Percentiles rank a stretch among this genome's conserved stretches.
Conservation (phyloP, 352 stramenopile genomes). For the Saprolegnia diclina region DNA sequence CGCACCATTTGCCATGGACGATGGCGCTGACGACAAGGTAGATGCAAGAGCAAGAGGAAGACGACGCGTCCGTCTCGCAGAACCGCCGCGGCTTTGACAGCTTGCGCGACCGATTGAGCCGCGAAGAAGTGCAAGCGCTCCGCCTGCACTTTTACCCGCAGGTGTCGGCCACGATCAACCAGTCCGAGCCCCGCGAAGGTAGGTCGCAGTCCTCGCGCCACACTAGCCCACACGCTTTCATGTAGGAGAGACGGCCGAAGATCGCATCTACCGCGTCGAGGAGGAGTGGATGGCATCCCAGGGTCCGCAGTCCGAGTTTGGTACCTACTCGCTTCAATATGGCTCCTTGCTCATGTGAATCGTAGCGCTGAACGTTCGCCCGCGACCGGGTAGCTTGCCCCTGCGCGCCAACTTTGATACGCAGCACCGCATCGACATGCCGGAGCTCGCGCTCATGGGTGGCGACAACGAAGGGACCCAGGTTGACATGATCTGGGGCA, state of each 20-base stretch:
- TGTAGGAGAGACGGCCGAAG: slow-evolving; percentile 74
- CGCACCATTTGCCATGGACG: not conserved
- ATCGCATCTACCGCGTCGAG: slow-evolving; percentile 84
- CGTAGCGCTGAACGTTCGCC: slow-evolving; percentile 26
- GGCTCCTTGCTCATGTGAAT: not conserved
- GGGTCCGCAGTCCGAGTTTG: slow-evolving; percentile 82
- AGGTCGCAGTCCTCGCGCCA: not conserved
- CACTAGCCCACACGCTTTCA: not conserved
- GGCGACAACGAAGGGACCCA: slow-evolving; percentile 84
- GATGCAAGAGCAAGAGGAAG: slow-evolving; percentile 44
- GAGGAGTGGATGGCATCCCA: slow-evolving; percentile 86
- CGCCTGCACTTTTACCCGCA: slow-evolving; percentile 84
- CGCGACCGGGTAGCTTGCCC: not conserved
- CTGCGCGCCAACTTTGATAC: slow-evolving; percentile 8
- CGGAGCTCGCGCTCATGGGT: slow-evolving; percentile 71
- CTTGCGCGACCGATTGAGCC: slow-evolving; percentile 71
- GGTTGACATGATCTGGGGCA: slow-evolving; percentile 84
- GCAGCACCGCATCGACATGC: slow-evolving; percentile 78
- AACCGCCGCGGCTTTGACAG: slow-evolving; percentile 67
- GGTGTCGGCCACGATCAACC: slow-evolving; percentile 76
- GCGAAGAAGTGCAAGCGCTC: slow-evolving; percentile 79
- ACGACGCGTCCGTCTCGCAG: slow-evolving; percentile 35
- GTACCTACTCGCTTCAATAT: slow-evolving; percentile 29
- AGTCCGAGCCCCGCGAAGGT: slow-evolving; percentile 47
- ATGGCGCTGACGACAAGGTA: not conserved